phyloP scores from a whole-genome alignment of 768 basidiomycete genomes.

The Boletus pseudo-olivaceus region DNA sequence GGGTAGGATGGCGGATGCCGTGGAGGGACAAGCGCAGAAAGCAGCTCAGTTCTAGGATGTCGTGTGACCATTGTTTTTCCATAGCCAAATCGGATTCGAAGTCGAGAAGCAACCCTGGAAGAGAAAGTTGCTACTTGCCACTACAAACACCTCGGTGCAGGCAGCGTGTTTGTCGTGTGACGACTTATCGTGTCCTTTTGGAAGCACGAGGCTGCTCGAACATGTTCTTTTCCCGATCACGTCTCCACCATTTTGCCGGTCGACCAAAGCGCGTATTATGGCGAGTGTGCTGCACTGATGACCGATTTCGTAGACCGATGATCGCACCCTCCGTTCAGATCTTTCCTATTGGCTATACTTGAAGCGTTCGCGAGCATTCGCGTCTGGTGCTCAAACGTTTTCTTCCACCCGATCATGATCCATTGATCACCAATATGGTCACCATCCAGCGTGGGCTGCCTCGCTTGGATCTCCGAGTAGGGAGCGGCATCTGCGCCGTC shows the following conservation, averaged over 20 bases:
- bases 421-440: background rate
- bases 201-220: background rate
- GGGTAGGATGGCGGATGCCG: conserved; percentile 57
- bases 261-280: background rate
- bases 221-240: background rate
- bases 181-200: background rate
- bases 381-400: background rate
- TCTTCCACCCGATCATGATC: background rate
- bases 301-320: background rate
- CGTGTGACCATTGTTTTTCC: background rate
- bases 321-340: background rate
- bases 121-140: background rate
- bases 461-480: background rate
- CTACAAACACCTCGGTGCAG: background rate
- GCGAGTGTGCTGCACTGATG: background rate
- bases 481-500: background rate
- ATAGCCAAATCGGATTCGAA: background rate
- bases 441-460: background rate
- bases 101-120: conserved; percentile 3
- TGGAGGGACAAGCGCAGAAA: conserved; percentile 39
- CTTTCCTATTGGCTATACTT: background rate
- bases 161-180: background rate
- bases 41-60: background rate
- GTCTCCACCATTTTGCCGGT: background rate
- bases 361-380: background rate